Conservation (phyloP, 352 stramenopile genomes). For the Achlya hypogyna region DNA sequence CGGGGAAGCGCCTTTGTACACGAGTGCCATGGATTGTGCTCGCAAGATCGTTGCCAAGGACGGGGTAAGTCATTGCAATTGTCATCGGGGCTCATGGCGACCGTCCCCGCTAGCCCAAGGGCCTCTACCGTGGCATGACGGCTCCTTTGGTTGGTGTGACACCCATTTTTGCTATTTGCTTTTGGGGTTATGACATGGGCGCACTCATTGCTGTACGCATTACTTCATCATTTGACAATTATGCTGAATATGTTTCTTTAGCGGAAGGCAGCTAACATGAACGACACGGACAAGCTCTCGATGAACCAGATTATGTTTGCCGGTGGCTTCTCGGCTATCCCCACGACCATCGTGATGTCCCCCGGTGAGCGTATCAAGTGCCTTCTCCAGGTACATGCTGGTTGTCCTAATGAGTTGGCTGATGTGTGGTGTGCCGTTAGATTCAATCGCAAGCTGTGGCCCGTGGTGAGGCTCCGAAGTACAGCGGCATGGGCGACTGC, state of each 20-base stretch:
- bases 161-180: slow-evolving; percentile 95
- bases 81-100: background rate
- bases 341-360: slow-evolving; percentile 87
- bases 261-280: slow-evolving; percentile 53
- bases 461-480: slow-evolving; percentile 72
- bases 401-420: background rate
- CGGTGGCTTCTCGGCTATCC: slow-evolving; percentile 84
- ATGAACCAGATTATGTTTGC: slow-evolving; percentile 86
- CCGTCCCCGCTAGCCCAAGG: slow-evolving; percentile 39
- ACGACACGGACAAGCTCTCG: slow-evolving; percentile 46
- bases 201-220: slow-evolving; percentile 80
- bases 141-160: slow-evolving; percentile 91
- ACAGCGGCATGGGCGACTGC: slow-evolving; percentile 94
- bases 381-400: slow-evolving; percentile 55
- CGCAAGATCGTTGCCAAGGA: slow-evolving; percentile 90
- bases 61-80: slow-evolving; percentile 47
- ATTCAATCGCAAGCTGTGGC: slow-evolving; percentile 86
- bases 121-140: slow-evolving; percentile 92
- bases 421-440: slow-evolving; percentile 28
- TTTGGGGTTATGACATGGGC: slow-evolving; percentile 97
- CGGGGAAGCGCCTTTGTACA: slow-evolving; percentile 59
- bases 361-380: slow-evolving; percentile 97
- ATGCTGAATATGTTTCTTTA: slow-evolving; percentile 23
- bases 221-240: background rate
- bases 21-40: slow-evolving; percentile 84